Conservation (phyloP, 176 grass and related monocot genomes). For the Raddia guianensis region DNA sequence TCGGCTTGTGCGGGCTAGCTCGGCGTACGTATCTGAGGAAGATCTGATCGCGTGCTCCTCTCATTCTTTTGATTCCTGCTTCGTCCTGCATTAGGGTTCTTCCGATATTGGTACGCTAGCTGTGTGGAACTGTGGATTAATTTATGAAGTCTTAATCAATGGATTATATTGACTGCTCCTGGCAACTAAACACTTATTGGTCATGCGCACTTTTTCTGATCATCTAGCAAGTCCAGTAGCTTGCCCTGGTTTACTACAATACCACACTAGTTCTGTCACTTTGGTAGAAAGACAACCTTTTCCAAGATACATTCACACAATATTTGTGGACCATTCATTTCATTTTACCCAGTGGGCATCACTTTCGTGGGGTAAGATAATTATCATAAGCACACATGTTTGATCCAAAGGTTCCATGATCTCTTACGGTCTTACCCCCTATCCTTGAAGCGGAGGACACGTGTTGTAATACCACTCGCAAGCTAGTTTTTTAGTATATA, state of each 20-base stretch:
- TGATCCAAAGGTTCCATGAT: no score
- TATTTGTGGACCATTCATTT: no score
- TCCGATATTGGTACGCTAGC: background rate
- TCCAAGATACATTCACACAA: no score
- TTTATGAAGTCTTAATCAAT: background rate
- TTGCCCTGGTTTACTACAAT: background rate
- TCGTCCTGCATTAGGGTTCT: background rate
- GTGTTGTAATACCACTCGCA: slow-evolving; percentile 32
- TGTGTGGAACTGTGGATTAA: background rate
- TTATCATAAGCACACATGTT: no score
- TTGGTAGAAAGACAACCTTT: background rate
- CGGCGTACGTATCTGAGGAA: slow-evolving; percentile 16
- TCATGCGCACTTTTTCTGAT: background rate
- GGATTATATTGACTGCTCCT: background rate
- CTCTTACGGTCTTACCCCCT: no score
- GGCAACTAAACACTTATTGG: background rate
- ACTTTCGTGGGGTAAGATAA: no score
- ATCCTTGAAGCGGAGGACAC: background rate
- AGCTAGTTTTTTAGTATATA: background rate
- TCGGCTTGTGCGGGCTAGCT: background rate
- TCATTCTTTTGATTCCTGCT: slow-evolving; percentile 6
- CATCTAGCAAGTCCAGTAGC: background rate
- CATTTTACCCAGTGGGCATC: no score
- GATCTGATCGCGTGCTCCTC: slow-evolving; percentile 35
- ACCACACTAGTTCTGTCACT: background rate